A percentile compares a stretch with the other conserved stretches of the same genome.
These are phyloP conservation scores for Ophiocordyceps camponoti-rufipedis DNA, from an alignment of 2,329 filamentous ascomycete genomes.

Conservation along the genomic window DNA sequence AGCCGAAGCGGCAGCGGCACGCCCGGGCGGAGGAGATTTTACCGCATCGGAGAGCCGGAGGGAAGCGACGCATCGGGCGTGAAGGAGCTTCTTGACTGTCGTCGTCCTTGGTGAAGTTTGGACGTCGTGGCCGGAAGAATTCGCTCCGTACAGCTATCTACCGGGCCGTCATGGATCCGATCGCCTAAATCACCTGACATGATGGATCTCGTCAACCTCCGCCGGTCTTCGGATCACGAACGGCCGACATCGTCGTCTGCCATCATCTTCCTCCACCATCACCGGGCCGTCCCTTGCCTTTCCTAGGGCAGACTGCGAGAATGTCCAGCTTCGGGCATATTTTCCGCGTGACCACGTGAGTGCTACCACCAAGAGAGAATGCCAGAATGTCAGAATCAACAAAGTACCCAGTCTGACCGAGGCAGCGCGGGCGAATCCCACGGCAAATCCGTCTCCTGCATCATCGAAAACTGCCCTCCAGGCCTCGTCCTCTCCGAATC, in stretches of 20 bases:
- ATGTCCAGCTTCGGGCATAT: conserved; percentile 82
- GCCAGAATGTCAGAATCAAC: too few species aligned
- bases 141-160: neutral
- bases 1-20: neutral
- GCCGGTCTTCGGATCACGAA: too few species aligned
- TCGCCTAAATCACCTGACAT: too few species aligned
- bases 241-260: too few species aligned
- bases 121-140: neutral
- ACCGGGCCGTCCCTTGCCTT: neutral
- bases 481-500: conserved; percentile 69
- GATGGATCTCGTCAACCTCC: too few species aligned
- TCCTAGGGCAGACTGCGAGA: neutral
- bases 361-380: neutral
- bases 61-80: neutral
- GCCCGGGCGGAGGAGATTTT: neutral
- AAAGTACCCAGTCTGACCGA: too few species aligned
- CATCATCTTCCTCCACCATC: neutral
- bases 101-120: neutral
- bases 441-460: conserved; percentile 83
- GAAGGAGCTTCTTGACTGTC: neutral
- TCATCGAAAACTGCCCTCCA: conserved; percentile 82
- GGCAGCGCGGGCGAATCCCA: conserved; percentile 49
- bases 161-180: too few species aligned
- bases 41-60: neutral
- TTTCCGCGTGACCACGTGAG: conserved; percentile 67